Conservation (phyloP, 2,329 filamentous ascomycete genomes). For the Pyricularia sp. region DNA sequence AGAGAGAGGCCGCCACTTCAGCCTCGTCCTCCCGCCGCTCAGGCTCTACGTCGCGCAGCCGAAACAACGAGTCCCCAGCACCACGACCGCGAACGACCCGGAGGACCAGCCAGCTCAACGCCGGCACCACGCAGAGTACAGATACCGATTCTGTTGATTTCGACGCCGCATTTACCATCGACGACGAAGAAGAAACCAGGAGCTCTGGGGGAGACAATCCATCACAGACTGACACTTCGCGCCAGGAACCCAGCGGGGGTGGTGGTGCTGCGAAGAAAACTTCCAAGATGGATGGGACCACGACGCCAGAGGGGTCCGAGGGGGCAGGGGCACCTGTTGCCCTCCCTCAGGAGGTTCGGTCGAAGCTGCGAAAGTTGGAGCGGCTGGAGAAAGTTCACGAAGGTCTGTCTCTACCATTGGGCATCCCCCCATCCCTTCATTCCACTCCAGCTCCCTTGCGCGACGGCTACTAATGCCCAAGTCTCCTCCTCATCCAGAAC, state of each 20-base stretch:
- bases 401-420: neutral
- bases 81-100: constrained; percentile 25
- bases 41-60: constrained; percentile 27
- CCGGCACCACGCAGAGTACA: constrained; percentile 23
- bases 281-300: constrained; percentile 3
- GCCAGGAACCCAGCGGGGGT: neutral
- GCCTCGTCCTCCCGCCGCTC: constrained; percentile 30
- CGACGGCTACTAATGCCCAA: constrained; percentile 1
- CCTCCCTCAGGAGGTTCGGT: constrained; percentile 59
- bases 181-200: constrained; percentile 62
- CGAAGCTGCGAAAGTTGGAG: constrained; percentile 72
- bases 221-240: constrained; percentile 1
- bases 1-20: constrained; percentile 24
- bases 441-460: constrained; percentile 3
- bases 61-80: constrained; percentile 19
- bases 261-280: constrained; percentile 2
- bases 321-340: neutral
- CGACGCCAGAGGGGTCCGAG: constrained; percentile 4
- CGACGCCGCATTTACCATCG: constrained; percentile 74
- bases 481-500: constrained; percentile 39
- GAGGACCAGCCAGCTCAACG: constrained; percentile 24
- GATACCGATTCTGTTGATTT: constrained; percentile 79
- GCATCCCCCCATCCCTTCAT: neutral
- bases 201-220: constrained; percentile 18
- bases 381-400: constrained; percentile 81